A percentile compares a stretch with the other conserved stretches of the same genome.
Conservation (phyloP, 805 yeast species). For the Naumovozyma baii region DNA sequence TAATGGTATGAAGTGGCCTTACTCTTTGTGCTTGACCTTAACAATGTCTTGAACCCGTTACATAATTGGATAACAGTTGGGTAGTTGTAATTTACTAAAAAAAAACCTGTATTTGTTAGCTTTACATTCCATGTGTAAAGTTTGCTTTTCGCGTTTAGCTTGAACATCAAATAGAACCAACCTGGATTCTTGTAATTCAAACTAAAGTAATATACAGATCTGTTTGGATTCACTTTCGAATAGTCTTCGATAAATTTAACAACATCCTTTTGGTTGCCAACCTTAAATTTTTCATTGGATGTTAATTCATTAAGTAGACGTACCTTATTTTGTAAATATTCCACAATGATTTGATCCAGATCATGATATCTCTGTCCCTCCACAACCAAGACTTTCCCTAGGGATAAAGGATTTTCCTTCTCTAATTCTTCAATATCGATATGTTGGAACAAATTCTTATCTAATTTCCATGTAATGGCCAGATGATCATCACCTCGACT, state of each 20-base stretch:
- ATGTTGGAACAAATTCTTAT: slow-evolving; percentile 84
- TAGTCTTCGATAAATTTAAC: slow-evolving; percentile 81
- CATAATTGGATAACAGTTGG: slow-evolving; percentile 84
- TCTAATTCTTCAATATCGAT: slow-evolving; percentile 72
- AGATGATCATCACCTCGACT: slow-evolving; percentile 81
- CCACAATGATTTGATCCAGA: slow-evolving; percentile 84
- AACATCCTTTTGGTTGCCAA: slow-evolving; percentile 69
- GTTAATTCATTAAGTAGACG: slow-evolving; percentile 76
- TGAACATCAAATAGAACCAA: slow-evolving; percentile 82
- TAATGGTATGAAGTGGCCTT: slow-evolving; percentile 2
- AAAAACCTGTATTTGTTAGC: slow-evolving; percentile 81
- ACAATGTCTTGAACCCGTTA: slow-evolving; percentile 82
- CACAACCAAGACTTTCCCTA: slow-evolving; percentile 53
- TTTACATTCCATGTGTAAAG: slow-evolving; percentile 83
- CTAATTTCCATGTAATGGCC: slow-evolving; percentile 94
- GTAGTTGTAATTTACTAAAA: slow-evolving; percentile 67
- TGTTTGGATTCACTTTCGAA: slow-evolving; percentile 81
- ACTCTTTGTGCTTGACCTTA: slow-evolving; percentile 28
- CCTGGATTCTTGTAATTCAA: slow-evolving; percentile 88
- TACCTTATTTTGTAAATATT: slow-evolving; percentile 76
- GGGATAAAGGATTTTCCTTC: slow-evolving; percentile 50
- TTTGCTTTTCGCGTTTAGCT: slow-evolving; percentile 59
- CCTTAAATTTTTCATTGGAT: slow-evolving; percentile 76
- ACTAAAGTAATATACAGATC: slow-evolving; percentile 85
- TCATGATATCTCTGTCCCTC: slow-evolving; percentile 69